Base-by-base conservation (phyloP, 1,139 yeast species). In the Pichia sp. region DNA sequence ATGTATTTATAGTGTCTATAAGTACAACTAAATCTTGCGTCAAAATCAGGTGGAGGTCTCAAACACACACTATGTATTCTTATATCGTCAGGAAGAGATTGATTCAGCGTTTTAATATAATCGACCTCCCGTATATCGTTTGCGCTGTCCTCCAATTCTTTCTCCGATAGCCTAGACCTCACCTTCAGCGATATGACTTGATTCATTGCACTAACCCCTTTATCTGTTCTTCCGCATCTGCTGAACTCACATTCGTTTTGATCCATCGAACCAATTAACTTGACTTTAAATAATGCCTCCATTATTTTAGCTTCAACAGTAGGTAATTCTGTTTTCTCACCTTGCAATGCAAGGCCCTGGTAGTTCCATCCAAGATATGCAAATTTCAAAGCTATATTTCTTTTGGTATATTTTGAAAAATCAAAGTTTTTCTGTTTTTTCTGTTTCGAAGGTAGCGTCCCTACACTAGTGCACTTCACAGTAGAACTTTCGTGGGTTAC, bases 141-240 rank as follows among this genome's bases (percentile, higher is more conserved):
- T 0, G 58, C 69, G 1, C 80, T 73, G 50, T 78, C 74, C n/a
- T 52, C 44, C 58, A 89, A 91, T 49, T 89, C 87, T 23, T 72
- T 77, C 0, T 68, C 65, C 0, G 78, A 62, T 47, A 93, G 68
- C 30, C 75, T 73, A 0, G 97, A 88, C 58, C 99, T 74, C 23
- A 93, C 85, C 22, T 75, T 71, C 41, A 93, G 72, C 0, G 96
- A 83, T 12, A 93, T 85, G 7, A 93, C 99, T 68, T 93, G 99
- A 61, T 89, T 87, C 85, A 93, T 80, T 0, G 99, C 99, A 70
- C 96, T 87, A 6, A 93, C 99, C 13, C 99, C 99, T 60, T 83
- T 85, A 63, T 93, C 99, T 0, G 99, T 93, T 62, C 99, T 75
- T 0, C 99, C 99, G 70, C 99, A 95, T 56, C 99, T 73, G 59